Base-by-base conservation (phyloP, 2,329 filamentous ascomycete species). In the Pseudogymnoascus sp. region DNA sequence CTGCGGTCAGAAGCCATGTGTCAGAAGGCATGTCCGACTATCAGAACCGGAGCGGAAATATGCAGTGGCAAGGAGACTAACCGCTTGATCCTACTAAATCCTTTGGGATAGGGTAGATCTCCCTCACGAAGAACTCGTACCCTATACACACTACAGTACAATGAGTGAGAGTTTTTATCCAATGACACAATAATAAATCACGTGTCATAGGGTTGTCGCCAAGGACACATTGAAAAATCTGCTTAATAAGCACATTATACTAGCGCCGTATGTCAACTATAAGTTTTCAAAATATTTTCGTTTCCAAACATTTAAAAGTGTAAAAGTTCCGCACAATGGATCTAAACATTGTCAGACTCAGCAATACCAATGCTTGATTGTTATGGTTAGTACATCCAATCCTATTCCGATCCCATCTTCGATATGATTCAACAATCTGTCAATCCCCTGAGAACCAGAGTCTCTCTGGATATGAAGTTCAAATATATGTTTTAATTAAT, bases 371-470 rank as follows among this genome's bases (percentile, higher is more conserved):
- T 18, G 9, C 28, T 55, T 55, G 16, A 55, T 35, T 35, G 1
- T 33, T 55, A 55, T 64, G 55, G 66, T 69, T 65, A 65, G 65
- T 65, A 61, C 60, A 45, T 14, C 31, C 18, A 40, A 16, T 62
- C 21, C 21, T 35, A 35, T 40, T 62, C 61, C 21, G 23, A 40
- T 35, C 41, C 40, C 55, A 41, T 38, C 23, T 23, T 70, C 75
- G 71, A 75, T 74, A 89, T 89, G 87, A 89, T 86, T 85, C 85
- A 78, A 80, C 76, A 76, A 90, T 91, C 88, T 91, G 88, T 91
- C 88, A 91, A 90, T 91, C 88, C 86, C 81, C 88, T 89, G 87
- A 90, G 79, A 76, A 55, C 78, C 78, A 71, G 70, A 69, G 68
- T 62, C 63, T 62, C 60, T 69, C 70, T 73, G 69, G 71, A 70